Conservation (phyloP, 495 filamentous ascomycete species). For the Penicillium samsonianum region DNA sequence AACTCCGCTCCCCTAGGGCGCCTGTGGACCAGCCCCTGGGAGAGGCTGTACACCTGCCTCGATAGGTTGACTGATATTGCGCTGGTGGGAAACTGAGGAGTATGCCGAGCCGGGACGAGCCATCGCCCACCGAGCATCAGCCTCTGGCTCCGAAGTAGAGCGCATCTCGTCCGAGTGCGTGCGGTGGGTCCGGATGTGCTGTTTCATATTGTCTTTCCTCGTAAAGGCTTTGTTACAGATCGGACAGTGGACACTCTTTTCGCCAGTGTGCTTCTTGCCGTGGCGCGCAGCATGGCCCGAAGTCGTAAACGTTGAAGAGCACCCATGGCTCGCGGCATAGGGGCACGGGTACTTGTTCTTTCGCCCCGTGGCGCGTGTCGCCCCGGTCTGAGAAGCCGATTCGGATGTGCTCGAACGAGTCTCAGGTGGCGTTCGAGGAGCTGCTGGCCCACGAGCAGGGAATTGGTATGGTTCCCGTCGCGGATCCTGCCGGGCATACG, state of each 20-base stretch:
- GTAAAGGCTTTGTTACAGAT: slow-evolving; percentile 95
- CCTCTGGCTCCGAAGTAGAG: slow-evolving; percentile 31
- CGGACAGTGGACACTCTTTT: slow-evolving; percentile 88
- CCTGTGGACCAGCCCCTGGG: slow-evolving; percentile 6
- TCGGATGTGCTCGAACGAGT: slow-evolving; percentile 31
- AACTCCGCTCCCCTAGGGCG: neutral
- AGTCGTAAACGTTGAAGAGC: slow-evolving; percentile 86
- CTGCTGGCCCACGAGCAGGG: slow-evolving; percentile 23
- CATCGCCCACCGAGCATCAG: slow-evolving; percentile 24
- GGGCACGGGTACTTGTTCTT: slow-evolving; percentile 61
- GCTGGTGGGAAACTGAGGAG: slow-evolving; percentile 25
- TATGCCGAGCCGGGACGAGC: slow-evolving; percentile 19
- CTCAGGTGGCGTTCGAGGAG: slow-evolving; percentile 30
- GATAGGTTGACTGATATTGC: slow-evolving; percentile 28
- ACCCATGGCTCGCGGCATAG: slow-evolving; percentile 63
- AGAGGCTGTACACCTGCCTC: slow-evolving; percentile 18
- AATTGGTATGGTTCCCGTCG: slow-evolving; percentile 22
- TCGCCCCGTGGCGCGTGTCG: slow-evolving; percentile 22
- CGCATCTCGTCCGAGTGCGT: slow-evolving; percentile 43
- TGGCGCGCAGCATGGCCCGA: slow-evolving; percentile 96
- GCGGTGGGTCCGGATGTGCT: slow-evolving; percentile 85
- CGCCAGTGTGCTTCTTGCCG: slow-evolving; percentile 93
- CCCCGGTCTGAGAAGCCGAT: slow-evolving; percentile 24
- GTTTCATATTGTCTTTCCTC: slow-evolving; percentile 98
- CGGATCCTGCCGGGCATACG: slow-evolving; percentile 30